phyloP scores from a whole-genome alignment of 2,329 filamentous ascomycete species.

The Paraconiothyrium sp. region DNA sequence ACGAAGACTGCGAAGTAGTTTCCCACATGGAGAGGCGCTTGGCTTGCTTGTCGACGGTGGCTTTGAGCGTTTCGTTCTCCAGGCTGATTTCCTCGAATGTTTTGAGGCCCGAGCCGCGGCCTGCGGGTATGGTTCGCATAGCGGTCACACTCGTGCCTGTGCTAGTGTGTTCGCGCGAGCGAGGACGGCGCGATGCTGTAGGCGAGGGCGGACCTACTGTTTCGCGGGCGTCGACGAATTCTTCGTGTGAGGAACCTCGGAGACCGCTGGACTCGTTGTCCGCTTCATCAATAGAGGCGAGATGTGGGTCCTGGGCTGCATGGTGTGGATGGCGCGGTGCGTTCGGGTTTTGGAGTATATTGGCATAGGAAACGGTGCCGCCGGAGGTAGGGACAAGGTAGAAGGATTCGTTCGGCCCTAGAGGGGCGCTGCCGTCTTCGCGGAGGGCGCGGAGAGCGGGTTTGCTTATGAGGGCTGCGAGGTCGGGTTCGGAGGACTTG shows the following conservation, averaged over 20 bases:
- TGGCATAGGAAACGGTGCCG: constrained; percentile 91
- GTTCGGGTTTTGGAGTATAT: constrained; percentile 69
- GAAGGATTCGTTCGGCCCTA: constrained; percentile 66
- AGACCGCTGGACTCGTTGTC: constrained; percentile 55
- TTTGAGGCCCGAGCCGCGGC: constrained; percentile 60
- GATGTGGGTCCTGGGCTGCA: constrained; percentile 60
- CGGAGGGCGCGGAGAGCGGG: constrained; percentile 83
- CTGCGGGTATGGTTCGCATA: constrained; percentile 43
- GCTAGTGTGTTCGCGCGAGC: constrained; percentile 36
- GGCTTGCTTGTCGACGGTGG: constrained; percentile 84
- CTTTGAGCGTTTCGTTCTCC: constrained; percentile 87
- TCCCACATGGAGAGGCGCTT: constrained; percentile 93
- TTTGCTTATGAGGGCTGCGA: constrained; percentile 83
- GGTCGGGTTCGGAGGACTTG: constrained; percentile 71
- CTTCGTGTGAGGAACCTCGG: constrained; percentile 62
- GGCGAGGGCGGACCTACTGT: constrained; percentile 62
- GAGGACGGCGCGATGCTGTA: constrained; percentile 47
- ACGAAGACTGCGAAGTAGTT: constrained; percentile 86
- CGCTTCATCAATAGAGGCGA: constrained; percentile 48
- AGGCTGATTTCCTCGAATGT: constrained; percentile 87
- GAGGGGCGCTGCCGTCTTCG: constrained; percentile 66
- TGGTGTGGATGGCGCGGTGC: constrained; percentile 36
- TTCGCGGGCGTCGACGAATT: constrained; percentile 89
- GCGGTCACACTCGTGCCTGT: constrained; percentile 28
- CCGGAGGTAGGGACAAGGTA: constrained; percentile 94